These are phyloP conservation scores for Saccharomycopsis vini DNA, from an alignment of 805 yeast species.

Conservation along the genomic window DNA sequence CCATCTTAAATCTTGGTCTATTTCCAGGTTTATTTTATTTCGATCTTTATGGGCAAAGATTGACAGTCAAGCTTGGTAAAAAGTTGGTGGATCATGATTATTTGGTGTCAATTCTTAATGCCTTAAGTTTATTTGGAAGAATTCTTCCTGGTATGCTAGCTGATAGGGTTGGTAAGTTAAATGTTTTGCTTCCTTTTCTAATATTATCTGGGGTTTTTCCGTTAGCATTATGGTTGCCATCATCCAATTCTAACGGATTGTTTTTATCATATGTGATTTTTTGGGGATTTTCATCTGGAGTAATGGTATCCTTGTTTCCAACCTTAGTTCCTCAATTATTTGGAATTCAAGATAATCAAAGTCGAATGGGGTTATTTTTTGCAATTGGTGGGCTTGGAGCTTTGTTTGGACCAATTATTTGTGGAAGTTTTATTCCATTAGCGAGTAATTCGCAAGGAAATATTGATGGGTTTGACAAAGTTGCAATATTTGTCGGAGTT, in stretches of 20 bases:
- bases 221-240: constrained; percentile 28
- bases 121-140: constrained; percentile 41
- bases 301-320: constrained; percentile 29
- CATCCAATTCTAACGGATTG: constrained; percentile 21
- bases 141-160: constrained; percentile 39
- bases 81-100: background rate
- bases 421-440: constrained; percentile 28
- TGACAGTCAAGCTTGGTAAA: constrained; percentile 9
- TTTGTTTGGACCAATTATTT: constrained; percentile 29
- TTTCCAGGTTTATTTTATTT: constrained; percentile 28
- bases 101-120: constrained; percentile 27
- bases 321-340: constrained; percentile 29
- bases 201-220: constrained; percentile 25
- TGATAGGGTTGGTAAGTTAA: constrained; percentile 40
- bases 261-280: constrained; percentile 24
- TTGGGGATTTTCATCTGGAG: constrained; percentile 31
- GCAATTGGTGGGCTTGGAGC: constrained; percentile 26
- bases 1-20: constrained; percentile 23
- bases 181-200: constrained; percentile 28
- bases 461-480: too few relatives aligned
- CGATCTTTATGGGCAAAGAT: constrained; percentile 17
- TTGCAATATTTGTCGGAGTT: too few relatives aligned
- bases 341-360: constrained; percentile 26
- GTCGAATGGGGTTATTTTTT: constrained; percentile 27
- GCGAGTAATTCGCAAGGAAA: too few relatives aligned